These are phyloP conservation scores for Pisolithus albus DNA, from an alignment of 768 basidiomycete genomes.

Conservation along the genomic window DNA sequence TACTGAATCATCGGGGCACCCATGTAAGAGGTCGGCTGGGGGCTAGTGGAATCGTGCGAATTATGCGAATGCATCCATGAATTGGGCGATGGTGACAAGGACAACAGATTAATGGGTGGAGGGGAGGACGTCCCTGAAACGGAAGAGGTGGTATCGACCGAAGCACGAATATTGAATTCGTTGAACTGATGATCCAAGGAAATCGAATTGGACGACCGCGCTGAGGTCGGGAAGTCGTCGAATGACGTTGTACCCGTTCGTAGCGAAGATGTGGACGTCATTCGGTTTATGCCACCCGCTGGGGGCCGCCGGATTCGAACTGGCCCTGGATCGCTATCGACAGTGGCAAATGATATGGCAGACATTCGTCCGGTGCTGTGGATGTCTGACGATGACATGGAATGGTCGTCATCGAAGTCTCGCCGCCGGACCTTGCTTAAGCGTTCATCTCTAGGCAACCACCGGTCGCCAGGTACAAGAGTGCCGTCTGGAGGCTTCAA, in stretches of 20 bases:
- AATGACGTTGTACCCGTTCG: constrained; percentile 51
- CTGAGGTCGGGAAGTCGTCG: constrained; percentile 66
- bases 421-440: constrained; percentile 71
- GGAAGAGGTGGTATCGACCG: constrained; percentile 52
- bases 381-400: constrained; percentile 84
- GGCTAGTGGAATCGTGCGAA: constrained; percentile 33
- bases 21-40: constrained; percentile 29
- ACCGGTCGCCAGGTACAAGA: constrained; percentile 38
- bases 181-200: constrained; percentile 71
- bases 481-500: constrained; percentile 31
- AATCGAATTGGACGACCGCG: constrained; percentile 74
- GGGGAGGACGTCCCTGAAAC: constrained; percentile 65
- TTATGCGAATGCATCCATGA: constrained; percentile 46
- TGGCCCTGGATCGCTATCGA: constrained; percentile 84
- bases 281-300: constrained; percentile 61
- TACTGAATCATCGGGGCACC: constrained; percentile 32
- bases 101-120: constrained; percentile 68
- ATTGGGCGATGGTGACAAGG: constrained; percentile 60
- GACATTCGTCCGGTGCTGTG: constrained; percentile 71
- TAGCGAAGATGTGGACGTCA: constrained; percentile 70
- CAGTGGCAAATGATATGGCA: constrained; percentile 73
- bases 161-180: constrained; percentile 68
- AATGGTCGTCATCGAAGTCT: constrained; percentile 86
- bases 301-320: constrained; percentile 57
- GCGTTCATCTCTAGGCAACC: constrained; percentile 47